A percentile compares a stretch with the other conserved stretches of the same genome.
Conservation (phyloP, 371 early-diverging fungal species). For the Phascolomyces articulosus region DNA sequence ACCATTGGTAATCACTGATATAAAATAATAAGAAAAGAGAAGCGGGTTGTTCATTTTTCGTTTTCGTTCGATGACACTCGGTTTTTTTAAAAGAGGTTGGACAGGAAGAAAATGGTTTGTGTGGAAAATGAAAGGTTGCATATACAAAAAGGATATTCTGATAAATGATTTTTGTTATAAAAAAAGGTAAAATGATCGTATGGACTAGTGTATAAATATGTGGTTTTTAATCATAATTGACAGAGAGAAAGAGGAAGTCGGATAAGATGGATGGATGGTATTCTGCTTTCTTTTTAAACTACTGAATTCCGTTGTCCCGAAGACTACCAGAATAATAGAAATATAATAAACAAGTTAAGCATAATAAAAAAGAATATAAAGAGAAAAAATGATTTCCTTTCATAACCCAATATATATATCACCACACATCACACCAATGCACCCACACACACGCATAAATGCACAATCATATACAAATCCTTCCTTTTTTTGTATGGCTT, state of each 20-base stretch:
- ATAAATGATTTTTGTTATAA: no score
- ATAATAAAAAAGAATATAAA: no score
- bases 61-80: background rate
- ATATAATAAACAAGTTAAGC: no score
- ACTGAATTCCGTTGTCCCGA: background rate
- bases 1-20: background rate
- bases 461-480: slow-evolving; percentile 1
- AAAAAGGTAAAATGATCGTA: background rate
- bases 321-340: background rate
- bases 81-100: background rate
- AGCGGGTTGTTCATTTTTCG: background rate
- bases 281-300: background rate
- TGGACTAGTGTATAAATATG: background rate
- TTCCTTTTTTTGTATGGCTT: background rate
- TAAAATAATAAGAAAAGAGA: background rate
- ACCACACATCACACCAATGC: background rate
- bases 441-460: background rate
- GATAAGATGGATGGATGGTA: background rate
- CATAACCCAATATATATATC: background rate
- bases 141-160: no score
- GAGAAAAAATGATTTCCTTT: no score
- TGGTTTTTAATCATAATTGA: no score
- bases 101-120: no score
- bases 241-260: no score
- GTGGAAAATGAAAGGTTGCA: background rate